Conservation (phyloP, 148 eudicot genomes). For the Dysphania ambrosioides region DNA sequence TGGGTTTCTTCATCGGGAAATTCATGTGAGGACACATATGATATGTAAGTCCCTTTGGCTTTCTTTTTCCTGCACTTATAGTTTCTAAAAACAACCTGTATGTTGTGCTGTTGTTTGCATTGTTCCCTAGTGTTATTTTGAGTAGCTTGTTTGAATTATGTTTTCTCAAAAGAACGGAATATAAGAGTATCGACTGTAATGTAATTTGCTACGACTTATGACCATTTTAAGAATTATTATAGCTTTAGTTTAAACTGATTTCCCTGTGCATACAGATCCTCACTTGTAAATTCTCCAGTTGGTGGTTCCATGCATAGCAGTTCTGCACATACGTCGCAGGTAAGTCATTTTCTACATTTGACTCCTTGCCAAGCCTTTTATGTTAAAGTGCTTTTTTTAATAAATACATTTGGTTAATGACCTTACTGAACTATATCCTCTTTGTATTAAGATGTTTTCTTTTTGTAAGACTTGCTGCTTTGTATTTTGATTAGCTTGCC, state of each 20-base stretch:
- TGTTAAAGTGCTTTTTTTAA: neutral
- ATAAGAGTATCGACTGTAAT: too few species aligned
- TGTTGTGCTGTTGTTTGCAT: neutral
- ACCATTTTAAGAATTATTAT: neutral
- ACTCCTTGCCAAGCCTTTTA: neutral
- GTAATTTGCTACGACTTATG: neutral
- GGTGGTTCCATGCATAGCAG: constrained; percentile 49
- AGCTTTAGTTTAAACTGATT: constrained; percentile 1
- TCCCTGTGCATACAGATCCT: constrained; percentile 54
- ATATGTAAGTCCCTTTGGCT: constrained; percentile 48
- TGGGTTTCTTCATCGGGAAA: constrained; percentile 90
- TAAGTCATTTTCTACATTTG: constrained; percentile 26
- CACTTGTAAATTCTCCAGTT: constrained; percentile 55
- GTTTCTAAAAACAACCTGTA: neutral
- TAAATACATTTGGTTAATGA: too few species aligned
- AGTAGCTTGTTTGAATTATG: too few species aligned
- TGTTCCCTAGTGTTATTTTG: neutral
- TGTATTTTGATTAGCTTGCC: neutral
- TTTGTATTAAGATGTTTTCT: neutral
- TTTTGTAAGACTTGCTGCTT: neutral
- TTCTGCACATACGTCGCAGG: constrained; percentile 43
- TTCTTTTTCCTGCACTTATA: neutral
- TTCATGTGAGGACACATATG: constrained; percentile 79
- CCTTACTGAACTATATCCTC: neutral
- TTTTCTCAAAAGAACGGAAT: neutral